A percentile compares a stretch with the other conserved stretches of the same genome.
Evolutionary conservation across 139 green algal species (phyloP).

Genomic region (Coelastrella sp.): DNA sequence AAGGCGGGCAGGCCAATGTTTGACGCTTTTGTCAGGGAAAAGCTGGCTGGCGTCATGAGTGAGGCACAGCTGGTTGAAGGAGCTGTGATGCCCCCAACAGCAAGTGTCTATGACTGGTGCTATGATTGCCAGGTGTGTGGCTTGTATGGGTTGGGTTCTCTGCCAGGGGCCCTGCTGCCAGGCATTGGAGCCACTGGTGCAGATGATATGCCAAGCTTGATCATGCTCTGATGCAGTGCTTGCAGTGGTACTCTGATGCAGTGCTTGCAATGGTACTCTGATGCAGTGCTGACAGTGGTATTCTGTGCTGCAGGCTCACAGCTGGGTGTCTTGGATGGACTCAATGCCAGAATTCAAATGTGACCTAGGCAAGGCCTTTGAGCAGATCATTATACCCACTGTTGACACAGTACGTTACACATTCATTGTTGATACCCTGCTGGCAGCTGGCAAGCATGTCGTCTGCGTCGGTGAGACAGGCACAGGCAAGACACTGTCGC

Average conservation of each 20-base stretch:
- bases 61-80: neutral
- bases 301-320: no score
- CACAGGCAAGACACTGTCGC: constrained; percentile 86
- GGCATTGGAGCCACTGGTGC: no score
- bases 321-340: constrained; percentile 19
- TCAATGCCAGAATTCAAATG: neutral
- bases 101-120: constrained; percentile 75
- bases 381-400: constrained; percentile 82
- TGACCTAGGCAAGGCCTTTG: constrained; percentile 38
- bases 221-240: no score
- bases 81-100: constrained; percentile 46
- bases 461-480: constrained; percentile 89
- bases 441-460: constrained; percentile 70
- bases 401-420: constrained; percentile 73
- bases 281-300: no score
- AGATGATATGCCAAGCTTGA: no score
- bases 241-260: no score
- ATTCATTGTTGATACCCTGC: constrained; percentile 74
- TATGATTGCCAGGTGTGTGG: constrained; percentile 58
- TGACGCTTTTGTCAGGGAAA: constrained; percentile 65
- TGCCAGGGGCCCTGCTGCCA: neutral
- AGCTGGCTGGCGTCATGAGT: constrained; percentile 3
- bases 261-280: no score
- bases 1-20: constrained; percentile 67
- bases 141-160: neutral